Base-by-base conservation (phyloP, 495 filamentous ascomycete species). In the Haplographium delicatum region DNA sequence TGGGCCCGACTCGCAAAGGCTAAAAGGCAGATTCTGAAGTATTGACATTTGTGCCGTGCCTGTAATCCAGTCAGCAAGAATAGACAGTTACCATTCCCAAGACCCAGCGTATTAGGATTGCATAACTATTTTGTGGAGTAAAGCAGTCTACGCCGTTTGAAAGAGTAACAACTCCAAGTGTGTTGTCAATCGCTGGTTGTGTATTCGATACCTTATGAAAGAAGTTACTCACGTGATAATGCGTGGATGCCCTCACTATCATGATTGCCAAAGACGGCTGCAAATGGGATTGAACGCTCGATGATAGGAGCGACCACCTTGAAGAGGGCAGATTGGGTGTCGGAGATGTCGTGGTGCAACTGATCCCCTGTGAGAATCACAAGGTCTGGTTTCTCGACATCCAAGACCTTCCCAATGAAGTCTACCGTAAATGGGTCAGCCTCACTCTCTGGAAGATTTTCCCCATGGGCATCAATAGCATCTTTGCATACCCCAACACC, bases 181-280 rank as follows among this genome's bases (percentile, higher is more conserved):
- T 94, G 68, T 87, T 78, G 64, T 93, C 80, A 28, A 91, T 79
- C 24, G 45, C 45, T 55, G 11, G 52, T 38, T 55, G 27, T 55
- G 28, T 43, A 47, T 47, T 39, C 15, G 37, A 33, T 22, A 30
- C 33, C 28, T 30, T 60, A 54, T 49, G 52, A 54, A 61, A 58
- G 28, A 96, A 75, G 80, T 6, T 79, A 80, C 11, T 74, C 65
- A 25, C 93, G 84, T 18, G 80, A 77, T 50, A 95, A 75, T 47
- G 89, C 55, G 60, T 64, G 46, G 57, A 58, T 74, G 13, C 87
- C 86, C 71, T 96, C 91, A 65, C 95, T 89, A 63, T 98, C 93
- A 68, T 98, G 93, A 64, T 98, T 98, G 31, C 93, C 93, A 62
- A 96, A 95, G 46, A 98, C 96, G 47, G 84, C 80, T 42, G 89